These are phyloP conservation scores for Bipolaris cookei DNA, from an alignment of 2,329 filamentous ascomycete species.

Conservation along the genomic window DNA sequence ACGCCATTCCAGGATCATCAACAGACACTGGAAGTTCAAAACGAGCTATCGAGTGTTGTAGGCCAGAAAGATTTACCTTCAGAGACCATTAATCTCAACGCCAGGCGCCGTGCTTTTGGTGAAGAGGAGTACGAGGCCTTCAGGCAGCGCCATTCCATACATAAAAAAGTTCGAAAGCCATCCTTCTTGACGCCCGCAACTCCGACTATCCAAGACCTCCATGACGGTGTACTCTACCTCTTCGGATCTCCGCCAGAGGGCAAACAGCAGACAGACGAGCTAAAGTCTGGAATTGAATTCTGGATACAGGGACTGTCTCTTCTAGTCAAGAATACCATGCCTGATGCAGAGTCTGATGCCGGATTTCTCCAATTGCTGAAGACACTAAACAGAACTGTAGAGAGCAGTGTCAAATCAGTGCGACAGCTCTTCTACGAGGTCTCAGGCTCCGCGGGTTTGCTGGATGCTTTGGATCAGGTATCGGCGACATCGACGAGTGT, in stretches of 20 bases:
- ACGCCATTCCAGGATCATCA: background rate
- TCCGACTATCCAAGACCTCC: background rate
- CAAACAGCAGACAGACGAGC: background rate
- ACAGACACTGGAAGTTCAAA: background rate
- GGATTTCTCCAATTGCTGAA: background rate
- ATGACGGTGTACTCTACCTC: background rate
- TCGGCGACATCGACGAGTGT: background rate
- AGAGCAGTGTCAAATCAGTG: background rate
- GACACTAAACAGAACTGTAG: background rate
- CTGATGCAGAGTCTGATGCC: background rate
- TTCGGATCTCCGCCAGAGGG: background rate
- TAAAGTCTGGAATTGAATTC: background rate
- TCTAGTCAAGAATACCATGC: background rate
- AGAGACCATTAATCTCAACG: background rate
- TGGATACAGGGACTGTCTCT: background rate
- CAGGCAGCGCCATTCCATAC: background rate
- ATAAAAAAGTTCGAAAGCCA: background rate
- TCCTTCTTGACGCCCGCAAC: background rate
- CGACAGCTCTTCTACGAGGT: constrained; percentile 3
- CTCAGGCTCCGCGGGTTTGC: background rate
- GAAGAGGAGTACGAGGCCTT: background rate
- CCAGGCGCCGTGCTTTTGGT: constrained; percentile 2
- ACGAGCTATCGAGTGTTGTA: no score
- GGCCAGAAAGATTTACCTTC: fast-evolving
- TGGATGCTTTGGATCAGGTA: background rate